These are phyloP conservation scores for Zangia roseola DNA, from an alignment of 768 basidiomycete species.

Conservation along the genomic window DNA sequence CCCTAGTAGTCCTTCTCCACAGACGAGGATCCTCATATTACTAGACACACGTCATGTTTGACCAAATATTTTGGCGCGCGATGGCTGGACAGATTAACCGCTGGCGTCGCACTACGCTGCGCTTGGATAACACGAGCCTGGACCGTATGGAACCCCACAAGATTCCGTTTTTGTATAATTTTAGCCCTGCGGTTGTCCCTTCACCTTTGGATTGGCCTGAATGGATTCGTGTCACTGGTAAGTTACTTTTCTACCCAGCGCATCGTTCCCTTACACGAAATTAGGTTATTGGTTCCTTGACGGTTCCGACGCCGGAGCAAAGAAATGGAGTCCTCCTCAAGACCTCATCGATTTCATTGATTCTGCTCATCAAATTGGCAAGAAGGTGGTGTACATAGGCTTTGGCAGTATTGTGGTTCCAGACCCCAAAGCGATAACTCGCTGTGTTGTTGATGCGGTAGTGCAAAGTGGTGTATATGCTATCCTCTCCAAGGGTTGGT, in stretches of 20 bases:
- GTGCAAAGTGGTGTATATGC: slow-evolving; percentile 83
- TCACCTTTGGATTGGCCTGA: slow-evolving; percentile 98
- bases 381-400: slow-evolving; percentile 96
- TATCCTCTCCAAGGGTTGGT: slow-evolving; percentile 98
- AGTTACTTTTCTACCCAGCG: slow-evolving; percentile 10
- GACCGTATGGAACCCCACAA: slow-evolving; percentile 98
- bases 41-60: slow-evolving; percentile 94
- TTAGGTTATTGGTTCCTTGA: slow-evolving; percentile 97
- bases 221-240: slow-evolving; percentile 94
- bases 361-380: slow-evolving; percentile 64
- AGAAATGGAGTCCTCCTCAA: slow-evolving; percentile 86
- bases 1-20: slow-evolving; percentile 1
- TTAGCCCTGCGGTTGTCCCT: slow-evolving; percentile 87
- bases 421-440: slow-evolving; percentile 91
- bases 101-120: slow-evolving; percentile 80
- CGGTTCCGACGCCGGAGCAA: slow-evolving; percentile 83
- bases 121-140: slow-evolving; percentile 76
- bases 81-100: slow-evolving; percentile 93
- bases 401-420: slow-evolving; percentile 98
- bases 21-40: slow-evolving; percentile 25
- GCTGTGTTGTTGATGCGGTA: slow-evolving; percentile 86
- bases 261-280: slow-evolving; percentile 6
- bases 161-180: slow-evolving; percentile 97
- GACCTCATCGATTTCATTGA: slow-evolving; percentile 83
- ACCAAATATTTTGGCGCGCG: slow-evolving; percentile 96